Evolutionary conservation across 1,284 basidiomycete species (phyloP).

Genomic region (Tilletia horrida): DNA sequence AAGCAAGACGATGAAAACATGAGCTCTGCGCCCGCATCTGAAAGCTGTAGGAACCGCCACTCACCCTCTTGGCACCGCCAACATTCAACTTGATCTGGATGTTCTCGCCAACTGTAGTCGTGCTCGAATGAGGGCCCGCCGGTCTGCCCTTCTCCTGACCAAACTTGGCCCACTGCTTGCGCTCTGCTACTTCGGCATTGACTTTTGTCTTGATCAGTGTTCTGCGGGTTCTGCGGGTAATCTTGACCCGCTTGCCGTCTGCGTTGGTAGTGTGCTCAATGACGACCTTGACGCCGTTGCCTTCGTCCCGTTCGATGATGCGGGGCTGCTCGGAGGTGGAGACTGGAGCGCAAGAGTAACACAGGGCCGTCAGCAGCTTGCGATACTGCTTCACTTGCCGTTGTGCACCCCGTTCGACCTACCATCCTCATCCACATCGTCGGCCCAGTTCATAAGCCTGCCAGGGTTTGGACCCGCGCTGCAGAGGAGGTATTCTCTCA

Average conservation of each 20-base stretch:
- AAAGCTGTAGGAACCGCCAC: background rate
- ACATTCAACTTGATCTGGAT: slow-evolving; percentile 78
- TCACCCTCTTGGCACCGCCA: slow-evolving; percentile 58
- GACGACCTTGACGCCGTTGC: slow-evolving; percentile 81
- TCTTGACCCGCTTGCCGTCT: slow-evolving; percentile 89
- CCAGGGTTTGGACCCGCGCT: background rate
- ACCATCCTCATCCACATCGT: slow-evolving; percentile 48
- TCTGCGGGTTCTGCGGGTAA: slow-evolving; percentile 80
- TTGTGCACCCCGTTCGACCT: background rate
- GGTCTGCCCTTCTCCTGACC: slow-evolving; percentile 84
- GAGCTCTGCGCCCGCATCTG: background rate
- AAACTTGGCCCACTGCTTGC: slow-evolving; percentile 91
- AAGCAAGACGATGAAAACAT: background rate
- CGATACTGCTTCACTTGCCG: too few relatives aligned
- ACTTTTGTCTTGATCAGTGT: slow-evolving; percentile 88
- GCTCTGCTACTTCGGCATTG: slow-evolving; percentile 85
- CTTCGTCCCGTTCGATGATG: slow-evolving; percentile 68
- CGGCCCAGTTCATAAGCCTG: slow-evolving; percentile 51
- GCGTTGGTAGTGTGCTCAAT: slow-evolving; percentile 83
- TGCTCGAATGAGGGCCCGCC: slow-evolving; percentile 84
- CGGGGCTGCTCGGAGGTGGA: slow-evolving; percentile 29
- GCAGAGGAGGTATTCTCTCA: too few relatives aligned
- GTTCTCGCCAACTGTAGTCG: slow-evolving; percentile 92
- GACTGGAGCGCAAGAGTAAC: background rate
- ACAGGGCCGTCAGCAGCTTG: too few relatives aligned